Conservation (phyloP, 2,329 filamentous ascomycete species). For the Epichloe uncinata region DNA sequence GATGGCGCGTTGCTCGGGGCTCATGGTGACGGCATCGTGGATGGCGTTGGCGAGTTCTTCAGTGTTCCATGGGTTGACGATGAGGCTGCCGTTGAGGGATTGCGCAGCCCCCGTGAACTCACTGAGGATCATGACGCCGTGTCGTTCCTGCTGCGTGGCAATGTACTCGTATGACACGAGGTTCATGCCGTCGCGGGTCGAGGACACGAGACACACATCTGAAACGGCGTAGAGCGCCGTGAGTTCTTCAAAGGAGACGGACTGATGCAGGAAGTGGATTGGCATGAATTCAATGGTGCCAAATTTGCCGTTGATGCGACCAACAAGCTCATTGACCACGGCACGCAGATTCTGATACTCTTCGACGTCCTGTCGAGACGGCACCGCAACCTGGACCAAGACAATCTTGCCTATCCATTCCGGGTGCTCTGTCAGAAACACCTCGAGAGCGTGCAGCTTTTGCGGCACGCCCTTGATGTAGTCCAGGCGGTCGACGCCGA, state of each 20-base stretch:
- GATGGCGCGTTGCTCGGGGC: conserved; percentile 67
- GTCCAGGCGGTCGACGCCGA: conserved; percentile 90
- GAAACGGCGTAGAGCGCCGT: conserved; percentile 87
- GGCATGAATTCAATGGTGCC: conserved; percentile 98
- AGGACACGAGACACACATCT: conserved; percentile 84
- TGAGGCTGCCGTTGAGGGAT: conserved; percentile 81
- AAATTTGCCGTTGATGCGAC: conserved; percentile 92
- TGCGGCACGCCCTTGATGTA: conserved; percentile 99
- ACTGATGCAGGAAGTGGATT: conserved; percentile 97
- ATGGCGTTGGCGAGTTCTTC: conserved; percentile 89
- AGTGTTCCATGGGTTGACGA: conserved; percentile 98
- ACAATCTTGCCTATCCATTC: conserved; percentile 98
- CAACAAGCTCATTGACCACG: conserved; percentile 92
- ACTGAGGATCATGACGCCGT: conserved; percentile 88
- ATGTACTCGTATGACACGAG: conserved; percentile 98
- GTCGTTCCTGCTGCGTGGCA: conserved; percentile 76
- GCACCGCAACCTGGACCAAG: conserved; percentile 89
- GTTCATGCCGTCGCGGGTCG: conserved; percentile 98
- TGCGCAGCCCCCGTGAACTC: conserved; percentile 96
- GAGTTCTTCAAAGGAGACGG: conserved; percentile 85
- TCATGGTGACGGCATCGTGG: conserved; percentile 94
- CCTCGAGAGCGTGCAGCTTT: conserved; percentile 90
- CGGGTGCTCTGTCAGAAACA: conserved; percentile 91
- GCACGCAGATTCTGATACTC: conserved; percentile 95
- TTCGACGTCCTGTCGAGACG: conserved; percentile 88